A percentile compares a stretch with the other conserved stretches of the same genome.
These are phyloP conservation scores for Spirogloea muscicola DNA, from an alignment of 139 green algal genomes.

Conservation along the genomic window DNA sequence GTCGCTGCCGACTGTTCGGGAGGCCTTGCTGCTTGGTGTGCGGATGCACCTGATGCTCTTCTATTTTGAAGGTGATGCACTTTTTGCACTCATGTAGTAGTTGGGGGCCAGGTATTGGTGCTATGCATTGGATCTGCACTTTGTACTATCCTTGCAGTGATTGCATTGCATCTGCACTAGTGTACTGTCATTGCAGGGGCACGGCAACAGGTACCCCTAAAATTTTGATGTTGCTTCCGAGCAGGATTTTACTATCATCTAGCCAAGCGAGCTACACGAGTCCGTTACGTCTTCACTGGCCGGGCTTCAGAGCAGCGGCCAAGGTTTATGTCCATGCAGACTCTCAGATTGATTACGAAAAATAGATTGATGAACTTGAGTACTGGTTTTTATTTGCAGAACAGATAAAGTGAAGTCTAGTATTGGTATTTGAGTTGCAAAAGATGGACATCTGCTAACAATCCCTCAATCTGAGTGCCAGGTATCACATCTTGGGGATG, in stretches of 20 bases:
- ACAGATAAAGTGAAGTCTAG: too few species aligned
- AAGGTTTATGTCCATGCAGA: too few species aligned
- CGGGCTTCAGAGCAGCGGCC: constrained; percentile 47
- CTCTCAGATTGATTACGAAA: too few species aligned
- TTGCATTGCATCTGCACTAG: constrained; percentile 1
- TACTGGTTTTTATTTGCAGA: too few species aligned
- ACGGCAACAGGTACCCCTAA: background rate
- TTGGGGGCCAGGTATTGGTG: background rate
- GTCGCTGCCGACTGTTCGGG: background rate
- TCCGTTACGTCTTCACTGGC: constrained; percentile 60
- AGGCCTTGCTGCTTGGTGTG: constrained; percentile 1
- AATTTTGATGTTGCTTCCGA: background rate
- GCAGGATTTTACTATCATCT: constrained; percentile 58
- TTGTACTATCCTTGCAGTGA: background rate
- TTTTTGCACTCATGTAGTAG: background rate
- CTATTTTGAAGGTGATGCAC: constrained; percentile 59
- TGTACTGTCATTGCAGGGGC: background rate
- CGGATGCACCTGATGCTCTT: constrained; percentile 77
- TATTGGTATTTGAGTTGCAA: too few species aligned
- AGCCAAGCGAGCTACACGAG: constrained; percentile 54
- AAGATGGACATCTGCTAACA: too few species aligned
- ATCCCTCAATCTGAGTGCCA: too few species aligned
- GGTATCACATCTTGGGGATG: constrained; percentile 62
- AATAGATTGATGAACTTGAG: too few species aligned
- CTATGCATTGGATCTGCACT: background rate